Conservation (phyloP, 208 protist species). For the Acanthamoeba culbertsoni region DNA sequence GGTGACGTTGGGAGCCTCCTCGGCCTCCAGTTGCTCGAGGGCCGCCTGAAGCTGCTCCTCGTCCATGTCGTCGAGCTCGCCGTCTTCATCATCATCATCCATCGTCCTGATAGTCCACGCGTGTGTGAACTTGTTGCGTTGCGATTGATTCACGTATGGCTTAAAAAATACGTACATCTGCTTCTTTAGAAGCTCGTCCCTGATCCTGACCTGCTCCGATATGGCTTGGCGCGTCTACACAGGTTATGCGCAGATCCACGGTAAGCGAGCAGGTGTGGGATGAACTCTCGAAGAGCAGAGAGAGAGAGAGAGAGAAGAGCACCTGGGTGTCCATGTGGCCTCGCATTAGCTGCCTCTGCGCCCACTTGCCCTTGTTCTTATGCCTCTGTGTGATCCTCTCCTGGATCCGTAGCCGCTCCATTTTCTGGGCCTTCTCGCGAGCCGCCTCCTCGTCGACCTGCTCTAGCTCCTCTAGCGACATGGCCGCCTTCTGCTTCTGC, state of each 20-base stretch:
- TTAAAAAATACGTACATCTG: constrained; percentile 9
- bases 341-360: not conserved
- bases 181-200: constrained; percentile 55
- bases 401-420: constrained; percentile 33
- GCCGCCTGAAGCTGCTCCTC: constrained; percentile 21
- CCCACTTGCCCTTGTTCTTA: constrained; percentile 60
- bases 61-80: not conserved
- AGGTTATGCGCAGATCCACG: too few species aligned
- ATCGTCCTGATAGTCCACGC: not conserved
- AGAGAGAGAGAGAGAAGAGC: too few species aligned
- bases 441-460: constrained; percentile 36
- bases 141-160: not conserved
- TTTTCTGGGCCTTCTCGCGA: not conserved
- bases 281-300: not conserved
- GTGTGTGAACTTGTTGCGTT: not conserved
- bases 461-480: constrained; percentile 18
- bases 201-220: constrained; percentile 39
- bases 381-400: constrained; percentile 47
- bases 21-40: not conserved
- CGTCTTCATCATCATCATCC: constrained; percentile 27
- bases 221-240: constrained; percentile 60
- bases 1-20: not conserved
- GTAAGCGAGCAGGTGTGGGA: not conserved
- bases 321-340: constrained; percentile 27
- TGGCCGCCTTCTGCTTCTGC: not conserved